A percentile compares a stretch with the other conserved stretches of the same genome.
phyloP scores from a whole-genome alignment of 345 rosid genomes.

The Zanthoxylum bungeanum region DNA sequence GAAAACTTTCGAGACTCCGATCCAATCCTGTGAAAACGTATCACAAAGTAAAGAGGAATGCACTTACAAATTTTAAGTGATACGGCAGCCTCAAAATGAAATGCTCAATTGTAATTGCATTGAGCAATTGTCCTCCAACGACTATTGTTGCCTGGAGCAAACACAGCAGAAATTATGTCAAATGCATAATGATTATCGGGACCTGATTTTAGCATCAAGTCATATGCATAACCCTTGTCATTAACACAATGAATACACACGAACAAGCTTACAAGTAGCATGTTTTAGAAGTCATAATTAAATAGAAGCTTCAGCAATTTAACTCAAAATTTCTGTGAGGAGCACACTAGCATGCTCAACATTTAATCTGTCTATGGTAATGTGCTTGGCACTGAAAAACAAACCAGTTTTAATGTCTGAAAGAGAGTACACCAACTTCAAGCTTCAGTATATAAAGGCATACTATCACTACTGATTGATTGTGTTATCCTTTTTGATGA shows the following conservation, averaged over 20 bases:
- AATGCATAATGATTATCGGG: background rate
- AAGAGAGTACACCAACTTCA: background rate
- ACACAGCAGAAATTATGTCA: background rate
- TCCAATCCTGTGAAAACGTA: background rate
- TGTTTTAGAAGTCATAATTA: background rate
- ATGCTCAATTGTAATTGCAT: constrained; percentile 84
- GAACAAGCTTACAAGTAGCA: background rate
- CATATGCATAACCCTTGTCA: background rate
- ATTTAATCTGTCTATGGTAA: background rate
- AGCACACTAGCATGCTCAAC: background rate
- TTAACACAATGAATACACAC: background rate
- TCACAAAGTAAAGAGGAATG: background rate
- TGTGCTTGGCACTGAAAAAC: background rate
- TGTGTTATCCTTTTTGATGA: background rate
- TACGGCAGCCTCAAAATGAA: constrained; percentile 90
- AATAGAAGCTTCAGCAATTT: background rate
- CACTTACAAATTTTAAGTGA: constrained; percentile 81
- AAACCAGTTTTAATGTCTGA: background rate
- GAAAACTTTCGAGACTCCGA: background rate
- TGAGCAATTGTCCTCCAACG: constrained; percentile 74
- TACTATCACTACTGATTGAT: background rate
- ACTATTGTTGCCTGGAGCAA: constrained; percentile 64
- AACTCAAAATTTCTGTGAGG: background rate
- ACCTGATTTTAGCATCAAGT: background rate
- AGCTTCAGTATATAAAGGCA: background rate